Evolutionary conservation across 306 rosid species (phyloP), one percentile per base, ranked within the genome.

Genomic region (Notholithocarpus densiflorus): DNA sequence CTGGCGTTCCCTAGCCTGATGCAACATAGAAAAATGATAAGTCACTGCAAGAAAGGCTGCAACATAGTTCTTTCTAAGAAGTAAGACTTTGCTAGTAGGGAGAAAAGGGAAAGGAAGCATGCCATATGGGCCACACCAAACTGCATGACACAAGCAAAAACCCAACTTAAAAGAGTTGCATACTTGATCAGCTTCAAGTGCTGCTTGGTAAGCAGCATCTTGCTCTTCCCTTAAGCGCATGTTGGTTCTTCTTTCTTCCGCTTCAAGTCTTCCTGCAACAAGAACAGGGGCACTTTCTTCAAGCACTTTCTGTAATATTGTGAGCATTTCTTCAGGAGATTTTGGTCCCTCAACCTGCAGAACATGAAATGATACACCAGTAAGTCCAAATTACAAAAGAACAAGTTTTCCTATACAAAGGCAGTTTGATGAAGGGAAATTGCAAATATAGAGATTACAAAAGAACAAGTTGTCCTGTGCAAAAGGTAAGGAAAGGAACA

Each of bases 181-280:
- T 90, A 93, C 99, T 88, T 91, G 99, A 89, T 95, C 99, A 51
- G 99, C 98, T 90, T 95, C 97, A 74, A 95, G 99, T 40, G 99
- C 98, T 56, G 97, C 97, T 88, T 96, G 89, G 79, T 85, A 96
- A 53, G 99, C 99, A 82, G 99, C 98, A 93, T 93, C 99, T 87
- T 95, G 98, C 89, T 96, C 99, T 87, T 96, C 98, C 80, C 99
- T 93, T 83, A 96, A 86, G 45, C 89, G 94, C 75, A 71, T 60
- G 81, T 93, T 93, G 74, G 65, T 93, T 70, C 68, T 84, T 79
- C 99, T 90, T 91, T 96, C 98, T 88, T 96, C 99, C 62, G 99
- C 97, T 40, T 91, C 97, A 82, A 79, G 85, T 86, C 98, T 90
- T 29, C 94, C 98, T 1, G 94, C 53, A 75, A 88, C 93, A 82